Percentiles rank a stretch among this genome's conserved stretches.
Conservation (phyloP, 2,329 filamentous ascomycete genomes). For the Phaeosphaeriaceae sp. region DNA sequence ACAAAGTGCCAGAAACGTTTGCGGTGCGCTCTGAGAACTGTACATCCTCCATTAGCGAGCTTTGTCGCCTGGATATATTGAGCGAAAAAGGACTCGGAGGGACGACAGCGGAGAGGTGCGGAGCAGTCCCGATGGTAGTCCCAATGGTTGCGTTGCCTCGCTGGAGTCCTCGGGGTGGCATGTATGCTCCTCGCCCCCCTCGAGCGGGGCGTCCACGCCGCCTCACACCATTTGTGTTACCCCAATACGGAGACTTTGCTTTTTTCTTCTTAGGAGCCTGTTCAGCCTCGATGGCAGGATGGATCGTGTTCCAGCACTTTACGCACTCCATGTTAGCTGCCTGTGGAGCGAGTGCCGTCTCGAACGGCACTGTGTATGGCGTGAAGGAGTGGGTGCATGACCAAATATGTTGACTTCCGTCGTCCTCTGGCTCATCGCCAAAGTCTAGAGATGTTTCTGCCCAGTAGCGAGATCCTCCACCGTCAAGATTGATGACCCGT, state of each 20-base stretch:
- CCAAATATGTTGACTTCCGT: slow-evolving; percentile 30
- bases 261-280: not conserved
- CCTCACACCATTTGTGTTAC: not conserved
- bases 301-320: slow-evolving; percentile 36
- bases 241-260: not conserved
- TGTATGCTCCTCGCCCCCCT: slow-evolving; percentile 8
- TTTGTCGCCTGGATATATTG: slow-evolving; percentile 9
- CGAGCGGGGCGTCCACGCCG: not conserved
- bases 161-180: slow-evolving; percentile 16
- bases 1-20: slow-evolving; percentile 30
- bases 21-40: slow-evolving; percentile 12
- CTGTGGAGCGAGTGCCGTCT: slow-evolving; percentile 14
- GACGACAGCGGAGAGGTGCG: slow-evolving; percentile 9
- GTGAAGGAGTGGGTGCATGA: slow-evolving; percentile 34
- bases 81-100: slow-evolving; percentile 8
- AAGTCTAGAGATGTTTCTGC: slow-evolving; percentile 39
- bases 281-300: slow-evolving; percentile 30
- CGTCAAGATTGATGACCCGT: slow-evolving; percentile 41
- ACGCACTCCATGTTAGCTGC: slow-evolving; percentile 36
- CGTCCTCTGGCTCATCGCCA: slow-evolving; percentile 46
- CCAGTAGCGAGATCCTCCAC: slow-evolving; percentile 41
- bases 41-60: slow-evolving; percentile 17
- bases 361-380: slow-evolving; percentile 21
- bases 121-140: slow-evolving; percentile 14
- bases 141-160: slow-evolving; percentile 13